Evolutionary conservation across 2,329 filamentous ascomycete genomes (phyloP).

Genomic region (Sclerotinia spermophila): DNA sequence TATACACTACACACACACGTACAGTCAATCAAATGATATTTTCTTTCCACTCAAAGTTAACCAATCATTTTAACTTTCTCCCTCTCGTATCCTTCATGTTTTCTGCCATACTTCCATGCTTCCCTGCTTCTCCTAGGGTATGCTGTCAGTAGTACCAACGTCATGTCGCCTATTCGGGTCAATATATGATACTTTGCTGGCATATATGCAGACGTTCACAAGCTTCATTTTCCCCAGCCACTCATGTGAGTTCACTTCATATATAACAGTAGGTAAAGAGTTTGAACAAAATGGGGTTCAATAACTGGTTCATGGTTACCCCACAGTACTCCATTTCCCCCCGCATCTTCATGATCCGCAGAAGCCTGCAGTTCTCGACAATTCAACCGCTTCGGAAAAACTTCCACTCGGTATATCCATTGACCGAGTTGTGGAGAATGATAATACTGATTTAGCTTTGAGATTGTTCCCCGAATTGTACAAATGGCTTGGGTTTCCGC

Average conservation of each 20-base stretch:
- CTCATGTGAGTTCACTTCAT: neutral
- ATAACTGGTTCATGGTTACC: slow-evolving; percentile 7
- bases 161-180: neutral
- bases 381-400: slow-evolving; percentile 19
- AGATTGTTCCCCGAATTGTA: neutral
- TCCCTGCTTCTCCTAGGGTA: neutral
- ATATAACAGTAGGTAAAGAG: neutral
- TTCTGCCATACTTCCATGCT: neutral
- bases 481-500: slow-evolving; percentile 6
- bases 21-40: neutral
- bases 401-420: slow-evolving; percentile 17
- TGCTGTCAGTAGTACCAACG: neutral
- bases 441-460: neutral
- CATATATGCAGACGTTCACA: neutral
- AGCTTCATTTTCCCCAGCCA: neutral
- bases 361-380: slow-evolving; percentile 14
- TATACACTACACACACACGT: neutral
- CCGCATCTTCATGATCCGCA: slow-evolving; percentile 16
- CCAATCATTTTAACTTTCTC: neutral
- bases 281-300: neutral
- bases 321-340: slow-evolving; percentile 10
- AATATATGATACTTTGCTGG: neutral
- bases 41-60: neutral
- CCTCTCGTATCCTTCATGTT: neutral
- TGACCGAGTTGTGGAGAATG: slow-evolving; percentile 6